These are phyloP conservation scores for Rhododendron ferrugineum DNA, from an alignment of 148 eudicot species.

Conservation along the genomic window DNA sequence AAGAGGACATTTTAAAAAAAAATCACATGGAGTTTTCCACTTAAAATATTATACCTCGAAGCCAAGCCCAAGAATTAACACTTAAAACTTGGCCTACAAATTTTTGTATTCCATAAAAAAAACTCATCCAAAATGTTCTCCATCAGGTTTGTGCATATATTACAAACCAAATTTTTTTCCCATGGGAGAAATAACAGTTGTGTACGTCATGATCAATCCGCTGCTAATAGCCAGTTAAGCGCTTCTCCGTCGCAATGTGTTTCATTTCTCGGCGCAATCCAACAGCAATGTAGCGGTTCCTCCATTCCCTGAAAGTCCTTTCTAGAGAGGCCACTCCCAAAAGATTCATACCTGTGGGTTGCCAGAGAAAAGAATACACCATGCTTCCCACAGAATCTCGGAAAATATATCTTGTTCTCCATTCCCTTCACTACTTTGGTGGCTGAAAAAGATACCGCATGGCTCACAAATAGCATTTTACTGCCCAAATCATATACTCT, in stretches of 20 bases:
- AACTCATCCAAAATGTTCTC: neutral
- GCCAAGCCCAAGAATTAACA: neutral
- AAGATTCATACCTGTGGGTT: neutral
- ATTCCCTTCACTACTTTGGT: neutral
- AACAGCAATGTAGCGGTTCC: neutral
- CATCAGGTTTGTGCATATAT: too few relatives aligned
- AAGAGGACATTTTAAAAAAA: too few relatives aligned
- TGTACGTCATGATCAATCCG: neutral
- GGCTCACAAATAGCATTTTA: neutral
- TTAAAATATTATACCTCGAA: too few relatives aligned
- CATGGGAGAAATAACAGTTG: neutral
- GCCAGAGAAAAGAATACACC: neutral
- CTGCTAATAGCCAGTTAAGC: neutral
- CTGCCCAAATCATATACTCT: neutral
- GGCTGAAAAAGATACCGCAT: neutral
- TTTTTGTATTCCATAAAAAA: neutral
- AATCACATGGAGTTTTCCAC: too few relatives aligned
- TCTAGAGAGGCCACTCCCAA: neutral
- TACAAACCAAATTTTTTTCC: neutral
- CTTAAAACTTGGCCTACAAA: neutral
- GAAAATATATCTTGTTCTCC: neutral
- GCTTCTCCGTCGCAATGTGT: neutral
- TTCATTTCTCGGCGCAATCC: neutral
- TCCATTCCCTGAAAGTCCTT: neutral
- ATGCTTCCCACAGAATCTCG: neutral